Evolutionary conservation across 805 yeast genomes (phyloP).

Genomic region (Lipomyces anomalus): DNA sequence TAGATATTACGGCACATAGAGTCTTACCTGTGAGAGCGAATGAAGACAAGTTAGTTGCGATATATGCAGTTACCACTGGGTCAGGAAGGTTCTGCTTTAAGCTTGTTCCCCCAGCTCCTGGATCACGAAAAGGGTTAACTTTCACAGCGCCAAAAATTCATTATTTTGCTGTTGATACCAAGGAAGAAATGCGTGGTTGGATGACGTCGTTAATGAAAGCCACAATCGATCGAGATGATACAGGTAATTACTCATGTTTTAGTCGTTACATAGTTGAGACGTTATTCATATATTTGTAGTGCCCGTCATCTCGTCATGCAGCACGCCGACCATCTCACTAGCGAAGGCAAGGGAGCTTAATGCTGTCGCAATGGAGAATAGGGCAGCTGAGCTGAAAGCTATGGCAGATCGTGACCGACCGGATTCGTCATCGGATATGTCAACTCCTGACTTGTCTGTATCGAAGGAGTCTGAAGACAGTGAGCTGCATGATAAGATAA

Average conservation of each 20-base stretch:
- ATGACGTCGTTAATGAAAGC: slow-evolving; percentile 91
- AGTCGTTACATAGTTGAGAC: background rate
- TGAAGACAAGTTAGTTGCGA: slow-evolving; percentile 77
- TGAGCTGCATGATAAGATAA: slow-evolving; percentile 8
- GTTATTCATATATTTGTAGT: slow-evolving; percentile 38
- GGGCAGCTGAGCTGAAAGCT: slow-evolving; percentile 17
- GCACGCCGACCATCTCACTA: slow-evolving; percentile 90
- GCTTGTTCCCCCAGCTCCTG: slow-evolving; percentile 95
- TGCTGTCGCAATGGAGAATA: slow-evolving; percentile 13
- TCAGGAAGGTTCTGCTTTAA: slow-evolving; percentile 92
- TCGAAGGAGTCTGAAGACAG: slow-evolving; percentile 10
- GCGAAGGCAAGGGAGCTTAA: slow-evolving; percentile 74
- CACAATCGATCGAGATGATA: slow-evolving; percentile 90
- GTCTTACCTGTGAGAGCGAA: slow-evolving; percentile 73
- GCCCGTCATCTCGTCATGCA: slow-evolving; percentile 87
- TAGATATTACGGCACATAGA: slow-evolving; percentile 91
- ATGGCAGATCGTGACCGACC: slow-evolving; percentile 3
- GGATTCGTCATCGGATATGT: slow-evolving; percentile 6
- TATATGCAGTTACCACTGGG: slow-evolving; percentile 90
- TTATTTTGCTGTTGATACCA: slow-evolving; percentile 88
- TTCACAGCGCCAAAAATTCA: slow-evolving; percentile 96
- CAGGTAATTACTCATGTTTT: slow-evolving; percentile 2
- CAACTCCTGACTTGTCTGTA: slow-evolving; percentile 20
- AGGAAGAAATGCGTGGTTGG: slow-evolving; percentile 92
- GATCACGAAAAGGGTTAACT: slow-evolving; percentile 87